phyloP scores from a whole-genome alignment of 148 eudicot species.

The Fallopia convolvulus region DNA sequence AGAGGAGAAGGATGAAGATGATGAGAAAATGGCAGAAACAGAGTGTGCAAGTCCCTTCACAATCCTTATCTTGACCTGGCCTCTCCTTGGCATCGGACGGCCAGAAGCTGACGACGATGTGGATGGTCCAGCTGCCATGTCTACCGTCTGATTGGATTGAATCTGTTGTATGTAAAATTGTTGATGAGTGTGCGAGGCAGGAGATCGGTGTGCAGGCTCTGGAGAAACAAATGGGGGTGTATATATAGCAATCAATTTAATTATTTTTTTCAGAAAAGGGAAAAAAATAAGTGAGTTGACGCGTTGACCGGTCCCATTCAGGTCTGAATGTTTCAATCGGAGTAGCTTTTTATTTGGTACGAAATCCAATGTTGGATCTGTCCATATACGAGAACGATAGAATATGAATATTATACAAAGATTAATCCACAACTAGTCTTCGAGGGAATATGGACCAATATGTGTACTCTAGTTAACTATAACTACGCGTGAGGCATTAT shows the following conservation, averaged over 20 bases:
- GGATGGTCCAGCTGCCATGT: neutral
- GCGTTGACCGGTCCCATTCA: neutral
- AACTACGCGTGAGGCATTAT: too few relatives aligned
- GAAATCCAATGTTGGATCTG: neutral
- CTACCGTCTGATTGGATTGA: neutral
- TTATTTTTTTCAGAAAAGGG: neutral
- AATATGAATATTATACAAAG: neutral
- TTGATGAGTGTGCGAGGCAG: neutral
- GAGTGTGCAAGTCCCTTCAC: conserved; percentile 20
- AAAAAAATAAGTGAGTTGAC: neutral
- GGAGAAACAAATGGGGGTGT: neutral
- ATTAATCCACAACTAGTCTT: neutral
- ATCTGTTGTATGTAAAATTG: neutral
- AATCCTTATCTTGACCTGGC: conserved; percentile 26
- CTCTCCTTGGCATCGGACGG: conserved; percentile 39
- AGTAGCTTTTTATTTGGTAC: neutral
- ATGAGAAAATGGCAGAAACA: conserved; percentile 16
- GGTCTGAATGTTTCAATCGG: neutral
- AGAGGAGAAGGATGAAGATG: neutral
- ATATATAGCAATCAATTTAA: neutral
- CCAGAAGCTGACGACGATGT: conserved; percentile 5
- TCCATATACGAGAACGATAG: neutral
- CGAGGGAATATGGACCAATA: neutral
- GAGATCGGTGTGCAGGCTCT: neutral
- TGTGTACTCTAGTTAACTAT: neutral